phyloP scores from a whole-genome alignment of 2,329 filamentous ascomycete genomes.

The Aspergillus niger region DNA sequence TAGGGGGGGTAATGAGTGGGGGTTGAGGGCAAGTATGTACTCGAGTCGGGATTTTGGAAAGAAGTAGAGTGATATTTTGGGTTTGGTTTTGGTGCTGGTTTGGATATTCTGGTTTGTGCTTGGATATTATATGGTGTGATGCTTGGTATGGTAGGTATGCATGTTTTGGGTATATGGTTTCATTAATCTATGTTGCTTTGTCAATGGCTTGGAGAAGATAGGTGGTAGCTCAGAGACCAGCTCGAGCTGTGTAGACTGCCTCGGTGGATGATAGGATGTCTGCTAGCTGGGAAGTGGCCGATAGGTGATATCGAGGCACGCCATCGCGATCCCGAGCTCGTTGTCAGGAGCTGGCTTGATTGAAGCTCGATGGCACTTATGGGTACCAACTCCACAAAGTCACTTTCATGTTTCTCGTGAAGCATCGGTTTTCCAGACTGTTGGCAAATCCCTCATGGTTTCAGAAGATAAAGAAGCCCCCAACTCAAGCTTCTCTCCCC shows the following conservation, averaged over 20 bases:
- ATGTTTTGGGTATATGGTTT: neutral
- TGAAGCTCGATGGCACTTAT: too few relatives aligned
- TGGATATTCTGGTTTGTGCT: neutral
- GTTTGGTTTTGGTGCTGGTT: neutral
- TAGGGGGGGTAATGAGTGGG: slow-evolving; percentile 61
- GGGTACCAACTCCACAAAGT: too few relatives aligned
- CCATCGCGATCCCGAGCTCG: too few relatives aligned
- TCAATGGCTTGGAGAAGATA: neutral
- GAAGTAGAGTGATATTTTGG: slow-evolving; percentile 16
- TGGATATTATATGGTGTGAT: neutral
- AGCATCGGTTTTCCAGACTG: too few relatives aligned
- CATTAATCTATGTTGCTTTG: neutral
- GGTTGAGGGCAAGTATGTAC: slow-evolving; percentile 56
- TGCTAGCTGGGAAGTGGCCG: neutral
- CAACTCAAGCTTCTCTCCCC: slow-evolving; percentile 12
- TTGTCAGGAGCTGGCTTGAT: too few relatives aligned
- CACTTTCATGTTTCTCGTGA: too few relatives aligned
- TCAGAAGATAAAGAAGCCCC: neutral
- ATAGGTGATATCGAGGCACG: neutral
- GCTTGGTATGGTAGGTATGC: neutral
- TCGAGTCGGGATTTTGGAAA: slow-evolving; percentile 43
- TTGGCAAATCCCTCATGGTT: too few relatives aligned
- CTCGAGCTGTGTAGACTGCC: neutral
- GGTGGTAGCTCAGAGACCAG: neutral
- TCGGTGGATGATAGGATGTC: neutral